Evolutionary conservation across 495 filamentous ascomycete species (phyloP).

Genomic region (Schizothecium vesticola): DNA sequence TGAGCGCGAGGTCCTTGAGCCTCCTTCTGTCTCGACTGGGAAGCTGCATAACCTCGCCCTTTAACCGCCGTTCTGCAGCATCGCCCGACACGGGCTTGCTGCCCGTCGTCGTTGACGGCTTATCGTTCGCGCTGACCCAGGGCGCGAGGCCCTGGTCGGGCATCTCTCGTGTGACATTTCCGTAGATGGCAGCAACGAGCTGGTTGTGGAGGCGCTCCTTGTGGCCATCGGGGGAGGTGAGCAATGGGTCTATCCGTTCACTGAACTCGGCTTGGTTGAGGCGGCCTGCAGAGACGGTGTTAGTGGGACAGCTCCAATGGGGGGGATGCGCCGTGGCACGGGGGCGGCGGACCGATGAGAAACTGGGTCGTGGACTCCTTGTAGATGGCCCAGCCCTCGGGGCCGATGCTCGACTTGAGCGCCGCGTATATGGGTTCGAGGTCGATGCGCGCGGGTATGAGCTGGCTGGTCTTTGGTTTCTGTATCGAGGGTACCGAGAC

Average conservation of each 20-base stretch:
- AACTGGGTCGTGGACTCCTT: conserved; percentile 78
- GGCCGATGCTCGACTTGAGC: conserved; percentile 68
- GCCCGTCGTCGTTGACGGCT: conserved; percentile 66
- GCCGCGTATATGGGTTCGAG: conserved; percentile 83
- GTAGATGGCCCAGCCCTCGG: conserved; percentile 83
- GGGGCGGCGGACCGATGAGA: conserved; percentile 54
- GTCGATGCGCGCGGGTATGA: conserved; percentile 71
- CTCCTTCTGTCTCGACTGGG: conserved; percentile 78
- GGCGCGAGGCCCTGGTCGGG: conserved; percentile 88
- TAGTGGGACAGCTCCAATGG: conserved; percentile 1
- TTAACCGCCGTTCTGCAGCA: conserved; percentile 82
- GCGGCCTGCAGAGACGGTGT: conserved; percentile 50
- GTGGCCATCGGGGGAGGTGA: conserved; percentile 63
- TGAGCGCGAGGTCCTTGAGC: conserved; percentile 67
- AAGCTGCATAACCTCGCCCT: conserved; percentile 91
- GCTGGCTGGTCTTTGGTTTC: conserved; percentile 64
- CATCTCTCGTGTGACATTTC: conserved; percentile 79
- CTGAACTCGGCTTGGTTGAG: conserved; percentile 82
- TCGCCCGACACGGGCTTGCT: conserved; percentile 79
- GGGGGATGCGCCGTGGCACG: background rate
- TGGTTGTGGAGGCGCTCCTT: conserved; percentile 86
- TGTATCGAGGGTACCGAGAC: conserved; percentile 50
- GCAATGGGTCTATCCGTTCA: conserved; percentile 62
- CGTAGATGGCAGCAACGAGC: conserved; percentile 77
- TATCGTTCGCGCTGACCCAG: conserved; percentile 96